Conservation (phyloP, 805 yeast genomes). For the Clavispora santaluciae region DNA sequence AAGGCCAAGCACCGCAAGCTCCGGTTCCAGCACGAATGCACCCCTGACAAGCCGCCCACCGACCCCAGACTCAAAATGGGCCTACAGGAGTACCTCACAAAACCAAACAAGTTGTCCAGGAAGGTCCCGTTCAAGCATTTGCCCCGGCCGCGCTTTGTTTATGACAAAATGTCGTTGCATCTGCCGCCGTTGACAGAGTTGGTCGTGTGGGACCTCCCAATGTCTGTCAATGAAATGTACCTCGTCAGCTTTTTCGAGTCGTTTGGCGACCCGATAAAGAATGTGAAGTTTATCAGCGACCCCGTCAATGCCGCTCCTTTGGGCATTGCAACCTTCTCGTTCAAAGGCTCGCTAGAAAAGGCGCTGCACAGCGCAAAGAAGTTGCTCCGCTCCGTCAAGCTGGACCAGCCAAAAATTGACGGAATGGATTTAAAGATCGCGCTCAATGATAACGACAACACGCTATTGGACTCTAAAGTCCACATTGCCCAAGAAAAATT, state of each 20-base stretch:
- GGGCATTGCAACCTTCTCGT: conserved; percentile 63
- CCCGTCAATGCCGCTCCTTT: conserved; percentile 75
- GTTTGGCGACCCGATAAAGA: conserved; percentile 58
- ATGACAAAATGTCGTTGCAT: conserved; percentile 70
- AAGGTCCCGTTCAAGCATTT: conserved; percentile 40
- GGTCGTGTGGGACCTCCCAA: conserved; percentile 63
- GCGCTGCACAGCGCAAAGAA: conserved; percentile 34
- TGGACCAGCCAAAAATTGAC: conserved; percentile 38
- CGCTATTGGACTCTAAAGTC: conserved; percentile 28
- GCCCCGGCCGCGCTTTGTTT: conserved; percentile 41
- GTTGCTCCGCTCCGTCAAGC: conserved; percentile 22
- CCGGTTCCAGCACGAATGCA: conserved; percentile 30
- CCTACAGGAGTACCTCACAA: conserved; percentile 25
- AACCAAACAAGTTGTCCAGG: conserved; percentile 36
- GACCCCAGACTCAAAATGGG: conserved; percentile 41
- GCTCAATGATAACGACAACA: conserved; percentile 43
- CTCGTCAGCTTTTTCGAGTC: conserved; percentile 49
- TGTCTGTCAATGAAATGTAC: conserved; percentile 44
- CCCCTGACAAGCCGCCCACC: conserved; percentile 10
- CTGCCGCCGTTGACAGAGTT: conserved; percentile 68
- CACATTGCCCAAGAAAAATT: conserved; percentile 26
- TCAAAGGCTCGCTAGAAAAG: conserved; percentile 50
- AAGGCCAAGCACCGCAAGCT: conserved; percentile 36
- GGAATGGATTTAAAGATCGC: conserved; percentile 51
- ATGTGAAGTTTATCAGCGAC: conserved; percentile 57